Base-by-base conservation (phyloP, 2,329 filamentous ascomycete genomes). In the Lachnellula suecica region DNA sequence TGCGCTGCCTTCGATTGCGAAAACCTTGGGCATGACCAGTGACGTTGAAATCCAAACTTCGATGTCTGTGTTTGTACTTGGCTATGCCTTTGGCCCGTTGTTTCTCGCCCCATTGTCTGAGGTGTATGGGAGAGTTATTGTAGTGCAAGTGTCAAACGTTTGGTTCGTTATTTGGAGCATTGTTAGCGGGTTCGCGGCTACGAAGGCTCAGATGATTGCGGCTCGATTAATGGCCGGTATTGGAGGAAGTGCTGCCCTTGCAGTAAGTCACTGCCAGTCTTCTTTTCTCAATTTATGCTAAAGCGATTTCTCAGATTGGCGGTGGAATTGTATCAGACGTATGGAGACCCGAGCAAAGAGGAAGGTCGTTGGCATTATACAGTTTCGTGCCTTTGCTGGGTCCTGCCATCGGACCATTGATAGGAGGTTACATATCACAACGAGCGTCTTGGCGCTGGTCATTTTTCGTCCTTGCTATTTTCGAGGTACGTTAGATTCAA, bases 41-140 rank as follows among this genome's bases (percentile, higher is more conserved):
- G 49, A 46, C 17, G 72, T 27, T 66, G 67, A 23, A 27, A 23
- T 51, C 29, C 72, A 79, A 50, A 69, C 82, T 0, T 74, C 75
- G 22, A 77, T 25, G 65, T 77, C 23, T 72, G 73, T 15, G n/a
- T 74, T 71, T 4, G 74, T 76, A 15, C 61, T 75, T 8, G 73
- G 72, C 5, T 75, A 72, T 52, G 72, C 73, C n/a, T 71, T 71
- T n/a, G 73, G 73, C 0, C 73, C 73, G 4, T 25, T 59, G 15
- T 43, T 88, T 2, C 87, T 84, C 81, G 85, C 84, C 4, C 84
- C 84, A 0, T 65, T 75, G 7, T 75, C 75, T 0, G 76, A 79
- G 49, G 61, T 78, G 0, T 78, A 74, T 47, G 77, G 76, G 0
- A 61, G 77, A 0, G 57, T 68, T 43, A 53, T 53, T 0, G 60